Base-by-base conservation (phyloP, 306 rosid species). In the Luffa acutangula region DNA sequence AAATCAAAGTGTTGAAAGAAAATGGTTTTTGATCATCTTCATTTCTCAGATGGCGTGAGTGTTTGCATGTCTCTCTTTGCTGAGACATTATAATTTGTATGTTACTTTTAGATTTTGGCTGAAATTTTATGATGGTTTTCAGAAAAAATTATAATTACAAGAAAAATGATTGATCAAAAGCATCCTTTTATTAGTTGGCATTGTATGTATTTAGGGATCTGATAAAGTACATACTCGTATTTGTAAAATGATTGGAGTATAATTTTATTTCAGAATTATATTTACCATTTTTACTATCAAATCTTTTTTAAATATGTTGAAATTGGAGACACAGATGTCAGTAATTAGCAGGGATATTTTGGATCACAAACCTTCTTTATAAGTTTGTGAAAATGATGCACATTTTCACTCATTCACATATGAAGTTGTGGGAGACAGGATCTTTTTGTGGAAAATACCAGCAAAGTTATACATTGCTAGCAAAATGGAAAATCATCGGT, bases 51-150 rank as follows among this genome's bases (percentile, higher is more conserved):
- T 33, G 33, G 62, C 78, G 25, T 74, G 78, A 49, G 42, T 74
- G 62, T 74, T 73, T 74, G 76, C 18, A 33, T 74, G 78, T 75
- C 64, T 36, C 49, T 75, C 78, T 75, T 53, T 75, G 63, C 53
- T 75, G 63, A 9, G 49, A 51, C 63, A 75, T 33, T 75, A 75
- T 75, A 51, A 75, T 75, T 75, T 74, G 60, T 46, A 20, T 70
- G 57, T 13, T 45, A 3, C 60, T 73, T 31, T 6, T 17, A 18
- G 15, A 34, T 34, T 75, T 52, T 51, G 60, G 31, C 2, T 74
- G 45, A 51, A 73, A 51, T 4, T 73, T 51, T 73, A 49, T 73
- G 31, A 33, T 73, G 58, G 11, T 17, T 73, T 66, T 37, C 14
- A 1, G 5, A 0, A 71, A 60, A 60, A 60, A 60, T 5, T n/a